Evolutionary conservation across 2,329 filamentous ascomycete genomes (phyloP), one percentile per base, ranked within the genome.

Genomic region (Cercospora sp.): DNA sequence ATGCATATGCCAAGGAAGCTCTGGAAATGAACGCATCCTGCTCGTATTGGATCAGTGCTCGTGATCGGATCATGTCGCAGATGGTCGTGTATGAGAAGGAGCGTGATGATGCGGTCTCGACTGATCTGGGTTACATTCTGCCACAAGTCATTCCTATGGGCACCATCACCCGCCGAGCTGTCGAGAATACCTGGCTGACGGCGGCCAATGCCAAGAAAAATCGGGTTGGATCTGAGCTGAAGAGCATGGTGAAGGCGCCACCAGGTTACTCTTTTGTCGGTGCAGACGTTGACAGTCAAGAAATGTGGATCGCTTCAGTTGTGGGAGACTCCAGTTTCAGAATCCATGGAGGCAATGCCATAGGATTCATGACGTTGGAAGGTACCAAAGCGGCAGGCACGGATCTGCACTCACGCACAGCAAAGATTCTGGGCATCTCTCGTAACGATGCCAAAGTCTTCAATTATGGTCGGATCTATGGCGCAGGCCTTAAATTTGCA

Each of bases 361-460:
- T 99, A 67, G 95, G 96, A 0, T 99, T 99, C 83, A 99, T 99
- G 96, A 99, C 95, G 0, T 84, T 99, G 1, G 96, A 99, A 81
- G 94, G 95, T 13, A 95, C 93, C 60, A 98, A 99, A 80, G 90
- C 93, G 5, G 93, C 92, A 2, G 94, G 94, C 3, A 99, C 94
- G 0, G 94, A 99, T 79, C 82, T 98, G 65, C 94, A 99, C 80
- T 97, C 94, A 6, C 91, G 94, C 33, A 99, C 95, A 30, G 96
- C 95, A 1, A 86, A 87, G 5, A 99, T 99, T 66, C 81, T 99
- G 2, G 94, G 94, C 6, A 99, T 99, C 69, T 96, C 93, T 2
- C 87, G 95, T 69, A 97, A 97, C 75, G 89, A 97, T 75, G 95
- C 95, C 67, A 99, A 99, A 78, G 89, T 99, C 0, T 99, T 99